phyloP scores from a whole-genome alignment of 805 yeast genomes.

The Ogataea saltuana region DNA sequence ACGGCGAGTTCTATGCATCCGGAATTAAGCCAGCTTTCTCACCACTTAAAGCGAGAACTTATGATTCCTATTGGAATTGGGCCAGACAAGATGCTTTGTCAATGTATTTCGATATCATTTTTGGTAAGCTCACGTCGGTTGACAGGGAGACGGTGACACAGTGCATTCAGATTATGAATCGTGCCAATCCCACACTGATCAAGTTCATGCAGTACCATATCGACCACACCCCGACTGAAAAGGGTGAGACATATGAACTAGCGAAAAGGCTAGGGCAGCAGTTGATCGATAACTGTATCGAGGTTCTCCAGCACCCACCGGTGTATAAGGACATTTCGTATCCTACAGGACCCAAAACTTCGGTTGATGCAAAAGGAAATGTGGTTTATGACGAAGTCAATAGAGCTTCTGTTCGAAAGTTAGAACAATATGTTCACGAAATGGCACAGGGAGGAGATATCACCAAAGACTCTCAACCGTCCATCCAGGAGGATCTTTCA shows the following conservation, averaged over 20 bases:
- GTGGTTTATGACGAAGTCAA: constrained; percentile 80
- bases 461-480: constrained; percentile 68
- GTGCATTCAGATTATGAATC: constrained; percentile 96
- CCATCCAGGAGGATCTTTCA: constrained; percentile 82
- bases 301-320: constrained; percentile 75
- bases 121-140: constrained; percentile 85
- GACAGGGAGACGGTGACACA: constrained; percentile 96
- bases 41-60: constrained; percentile 88
- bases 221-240: constrained; percentile 78
- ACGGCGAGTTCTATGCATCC: constrained; percentile 90
- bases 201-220: constrained; percentile 95
- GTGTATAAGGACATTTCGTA: constrained; percentile 93
- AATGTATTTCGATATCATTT: constrained; percentile 93
- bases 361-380: constrained; percentile 85
- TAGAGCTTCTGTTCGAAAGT: constrained; percentile 88
- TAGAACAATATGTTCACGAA: constrained; percentile 92
- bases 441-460: constrained; percentile 94
- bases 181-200: constrained; percentile 89
- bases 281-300: constrained; percentile 92
- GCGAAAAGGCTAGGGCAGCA: constrained; percentile 91
- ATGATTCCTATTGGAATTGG: constrained; percentile 99
- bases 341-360: constrained; percentile 94
- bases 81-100: constrained; percentile 95
- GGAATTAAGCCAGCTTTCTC: constrained; percentile 92
- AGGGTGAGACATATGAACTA: constrained; percentile 90